Conservation (phyloP, 1,284 basidiomycete genomes). For the Marasmius fiardii region DNA sequence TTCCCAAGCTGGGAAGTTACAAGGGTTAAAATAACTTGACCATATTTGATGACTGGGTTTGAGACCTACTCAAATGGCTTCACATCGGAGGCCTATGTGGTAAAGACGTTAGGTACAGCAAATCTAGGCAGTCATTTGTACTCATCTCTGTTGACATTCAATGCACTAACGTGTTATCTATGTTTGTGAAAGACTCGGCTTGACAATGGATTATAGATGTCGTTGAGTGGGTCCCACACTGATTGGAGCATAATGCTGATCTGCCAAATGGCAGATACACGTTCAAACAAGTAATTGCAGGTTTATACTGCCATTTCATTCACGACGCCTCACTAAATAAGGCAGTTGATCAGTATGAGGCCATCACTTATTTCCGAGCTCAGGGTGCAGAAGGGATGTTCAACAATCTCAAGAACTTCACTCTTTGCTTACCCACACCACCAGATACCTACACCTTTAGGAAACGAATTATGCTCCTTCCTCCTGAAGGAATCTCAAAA, state of each 20-base stretch:
- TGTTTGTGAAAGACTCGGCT: constrained; percentile 1
- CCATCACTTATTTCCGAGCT: neutral
- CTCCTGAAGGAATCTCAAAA: neutral
- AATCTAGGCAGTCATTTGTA: neutral
- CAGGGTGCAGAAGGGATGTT: constrained; percentile 7
- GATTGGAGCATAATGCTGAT: neutral
- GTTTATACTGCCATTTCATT: constrained; percentile 9
- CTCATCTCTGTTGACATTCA: constrained; percentile 3
- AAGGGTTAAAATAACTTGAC: constrained; percentile 5
- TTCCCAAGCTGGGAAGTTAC: constrained; percentile 6
- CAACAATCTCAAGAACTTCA: constrained; percentile 1
- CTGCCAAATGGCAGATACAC: constrained; percentile 3
- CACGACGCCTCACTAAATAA: too few species aligned
- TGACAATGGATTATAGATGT: constrained; percentile 5
- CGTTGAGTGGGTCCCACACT: constrained; percentile 5
- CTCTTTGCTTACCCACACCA: constrained; percentile 6
- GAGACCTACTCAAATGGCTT: too few species aligned
- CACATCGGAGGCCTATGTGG: constrained; percentile 6
- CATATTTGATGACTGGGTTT: constrained; percentile 5
- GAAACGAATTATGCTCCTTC: neutral
- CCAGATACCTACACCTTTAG: constrained; percentile 12
- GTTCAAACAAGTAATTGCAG: constrained; percentile 8
- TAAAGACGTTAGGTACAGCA: neutral
- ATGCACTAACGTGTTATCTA: constrained; percentile 1
- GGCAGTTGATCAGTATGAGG: too few species aligned